phyloP scores from a whole-genome alignment of 2,329 filamentous ascomycete genomes.

The Curvularia verruculosa region DNA sequence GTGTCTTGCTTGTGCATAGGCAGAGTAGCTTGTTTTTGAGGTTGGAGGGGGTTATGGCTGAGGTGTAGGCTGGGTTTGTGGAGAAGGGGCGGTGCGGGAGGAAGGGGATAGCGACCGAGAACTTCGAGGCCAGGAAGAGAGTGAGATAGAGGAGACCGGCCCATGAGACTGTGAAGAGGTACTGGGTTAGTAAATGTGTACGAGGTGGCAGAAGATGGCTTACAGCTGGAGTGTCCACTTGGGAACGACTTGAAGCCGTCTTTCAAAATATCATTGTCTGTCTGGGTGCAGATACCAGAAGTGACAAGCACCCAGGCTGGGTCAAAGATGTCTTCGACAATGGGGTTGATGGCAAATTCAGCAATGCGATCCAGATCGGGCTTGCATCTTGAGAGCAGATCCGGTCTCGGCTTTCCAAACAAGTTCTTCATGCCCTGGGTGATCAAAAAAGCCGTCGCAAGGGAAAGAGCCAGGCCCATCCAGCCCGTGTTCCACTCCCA shows the following conservation, averaged over 20 bases:
- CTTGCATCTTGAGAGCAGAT: constrained; percentile 72
- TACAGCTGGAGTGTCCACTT: constrained; percentile 74
- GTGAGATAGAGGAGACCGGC: constrained; percentile 84
- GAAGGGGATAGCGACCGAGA: constrained; percentile 75
- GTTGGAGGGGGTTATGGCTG: constrained; percentile 50
- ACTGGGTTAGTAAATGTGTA: background rate
- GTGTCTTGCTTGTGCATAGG: constrained; percentile 36
- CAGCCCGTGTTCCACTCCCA: constrained; percentile 91
- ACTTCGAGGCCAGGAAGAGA: constrained; percentile 85
- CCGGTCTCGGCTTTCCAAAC: constrained; percentile 68
- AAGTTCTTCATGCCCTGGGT: constrained; percentile 84
- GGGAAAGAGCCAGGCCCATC: constrained; percentile 77
- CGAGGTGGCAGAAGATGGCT: constrained; percentile 28
- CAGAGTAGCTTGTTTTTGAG: constrained; percentile 30
- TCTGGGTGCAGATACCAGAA: constrained; percentile 75
- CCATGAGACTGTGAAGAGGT: constrained; percentile 63
- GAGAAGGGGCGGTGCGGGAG: constrained; percentile 59
- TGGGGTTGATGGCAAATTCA: constrained; percentile 64
- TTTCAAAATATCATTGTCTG: constrained; percentile 65
- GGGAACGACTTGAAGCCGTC: constrained; percentile 89
- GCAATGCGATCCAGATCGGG: constrained; percentile 70
- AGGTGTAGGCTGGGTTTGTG: constrained; percentile 57
- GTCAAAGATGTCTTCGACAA: constrained; percentile 53
- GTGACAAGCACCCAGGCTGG: constrained; percentile 72
- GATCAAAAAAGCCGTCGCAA: constrained; percentile 76